These are phyloP conservation scores for Phytopythium helicoides DNA, from an alignment of 352 stramenopile genomes.

Conservation along the genomic window DNA sequence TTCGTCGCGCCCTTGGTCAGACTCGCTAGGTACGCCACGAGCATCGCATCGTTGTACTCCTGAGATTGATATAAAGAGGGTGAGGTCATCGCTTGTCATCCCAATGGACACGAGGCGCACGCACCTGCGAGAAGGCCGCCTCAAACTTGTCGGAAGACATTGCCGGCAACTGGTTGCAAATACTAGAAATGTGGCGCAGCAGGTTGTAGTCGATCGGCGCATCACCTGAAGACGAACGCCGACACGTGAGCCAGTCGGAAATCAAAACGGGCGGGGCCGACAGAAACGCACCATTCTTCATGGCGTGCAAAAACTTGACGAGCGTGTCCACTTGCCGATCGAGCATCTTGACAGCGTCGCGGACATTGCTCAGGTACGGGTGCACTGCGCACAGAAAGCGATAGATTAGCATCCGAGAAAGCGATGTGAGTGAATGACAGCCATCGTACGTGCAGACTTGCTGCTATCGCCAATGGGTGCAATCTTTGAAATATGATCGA, in stretches of 20 bases:
- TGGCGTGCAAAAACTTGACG: constrained; percentile 66
- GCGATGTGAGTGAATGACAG: too few species aligned
- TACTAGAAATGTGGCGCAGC: constrained; percentile 82
- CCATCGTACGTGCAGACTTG: constrained; percentile 66
- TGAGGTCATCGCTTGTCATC: neutral
- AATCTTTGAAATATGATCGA: constrained; percentile 90
- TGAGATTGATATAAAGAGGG: constrained; percentile 7
- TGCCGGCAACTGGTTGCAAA: constrained; percentile 81
- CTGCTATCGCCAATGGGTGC: constrained; percentile 60
- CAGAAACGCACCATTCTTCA: constrained; percentile 63
- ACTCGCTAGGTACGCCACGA: constrained; percentile 81
- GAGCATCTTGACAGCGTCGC: constrained; percentile 85
- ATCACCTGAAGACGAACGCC: constrained; percentile 25
- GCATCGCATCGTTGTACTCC: constrained; percentile 81
- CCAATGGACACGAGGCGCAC: too few species aligned
- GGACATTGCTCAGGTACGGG: constrained; percentile 73
- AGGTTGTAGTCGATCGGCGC: constrained; percentile 75
- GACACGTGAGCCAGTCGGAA: neutral
- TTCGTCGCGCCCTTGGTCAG: constrained; percentile 82
- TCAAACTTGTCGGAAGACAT: constrained; percentile 79
- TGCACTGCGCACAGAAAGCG: constrained; percentile 49
- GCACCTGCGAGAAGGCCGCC: constrained; percentile 59
- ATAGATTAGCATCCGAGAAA: too few species aligned
- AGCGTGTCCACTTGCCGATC: constrained; percentile 78
- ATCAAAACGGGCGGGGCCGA: too few species aligned